Conservation (phyloP, 1,284 basidiomycete species). For the Schizophyllum amplum region DNA sequence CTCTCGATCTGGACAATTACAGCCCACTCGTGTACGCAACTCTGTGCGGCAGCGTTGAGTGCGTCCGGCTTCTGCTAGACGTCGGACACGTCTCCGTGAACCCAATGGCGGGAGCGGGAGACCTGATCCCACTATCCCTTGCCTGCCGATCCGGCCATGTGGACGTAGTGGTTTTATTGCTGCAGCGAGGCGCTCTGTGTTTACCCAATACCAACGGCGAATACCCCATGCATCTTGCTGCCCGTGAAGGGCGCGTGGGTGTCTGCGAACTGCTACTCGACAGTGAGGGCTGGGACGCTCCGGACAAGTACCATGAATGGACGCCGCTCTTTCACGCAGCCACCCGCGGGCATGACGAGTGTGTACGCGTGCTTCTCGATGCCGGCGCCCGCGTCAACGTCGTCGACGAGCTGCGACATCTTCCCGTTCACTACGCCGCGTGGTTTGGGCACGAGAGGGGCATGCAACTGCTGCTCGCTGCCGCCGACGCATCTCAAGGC, state of each 20-base stretch:
- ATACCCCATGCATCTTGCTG: conserved; percentile 96
- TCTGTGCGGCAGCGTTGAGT: conserved; percentile 76
- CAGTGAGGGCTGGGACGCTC: conserved; percentile 77
- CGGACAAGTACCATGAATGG: conserved; percentile 98
- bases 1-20: conserved; percentile 90
- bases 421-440: conserved; percentile 90
- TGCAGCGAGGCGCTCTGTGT: conserved; percentile 73
- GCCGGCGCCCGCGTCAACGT: conserved; percentile 72
- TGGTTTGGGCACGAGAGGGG: conserved; percentile 93
- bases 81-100: conserved; percentile 55
- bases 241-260: conserved; percentile 86
- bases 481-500: conserved; percentile 21
- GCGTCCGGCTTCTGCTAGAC: conserved; percentile 72
- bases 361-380: conserved; percentile 72
- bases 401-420: conserved; percentile 81
- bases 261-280: conserved; percentile 76
- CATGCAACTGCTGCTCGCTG: conserved; percentile 65
- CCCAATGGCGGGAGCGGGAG: conserved; percentile 48
- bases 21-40: conserved; percentile 92
- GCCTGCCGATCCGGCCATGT: conserved; percentile 88
- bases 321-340: conserved; percentile 96
- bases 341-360: conserved; percentile 76
- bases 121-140: conserved; percentile 84
- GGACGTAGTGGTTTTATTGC: conserved; percentile 74
- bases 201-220: conserved; percentile 90